These are phyloP conservation scores for Fraxinus sp. DNA, from an alignment of 305 asterid species.

Conservation along the genomic window DNA sequence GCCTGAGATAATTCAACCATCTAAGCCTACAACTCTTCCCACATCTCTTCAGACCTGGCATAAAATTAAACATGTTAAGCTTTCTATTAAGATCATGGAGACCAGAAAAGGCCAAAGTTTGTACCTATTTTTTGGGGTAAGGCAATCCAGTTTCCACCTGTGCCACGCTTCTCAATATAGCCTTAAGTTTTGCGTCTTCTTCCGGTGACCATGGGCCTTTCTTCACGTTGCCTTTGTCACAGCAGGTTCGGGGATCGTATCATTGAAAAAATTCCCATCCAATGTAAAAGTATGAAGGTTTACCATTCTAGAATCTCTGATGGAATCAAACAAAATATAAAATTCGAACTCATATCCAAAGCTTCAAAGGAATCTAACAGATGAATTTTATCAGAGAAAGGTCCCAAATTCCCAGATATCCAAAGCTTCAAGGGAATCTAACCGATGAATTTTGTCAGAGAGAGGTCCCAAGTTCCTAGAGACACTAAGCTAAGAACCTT, in stretches of 20 bases:
- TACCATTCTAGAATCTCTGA: constrained; percentile 61
- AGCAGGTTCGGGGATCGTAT: constrained; percentile 68
- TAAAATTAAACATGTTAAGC: not conserved
- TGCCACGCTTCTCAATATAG: constrained; percentile 61
- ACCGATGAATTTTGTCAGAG: constrained; percentile 71
- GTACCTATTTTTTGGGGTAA: constrained; percentile 67
- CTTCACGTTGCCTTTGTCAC: constrained; percentile 77
- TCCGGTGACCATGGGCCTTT: constrained; percentile 85
- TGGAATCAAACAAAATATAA: constrained; percentile 70
- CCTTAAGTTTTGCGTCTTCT: constrained; percentile 67
- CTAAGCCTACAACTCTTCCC: constrained; percentile 84
- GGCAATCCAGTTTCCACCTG: constrained; percentile 81
- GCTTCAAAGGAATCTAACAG: too few relatives aligned
- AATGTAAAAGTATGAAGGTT: constrained; percentile 59
- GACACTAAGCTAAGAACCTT: constrained; percentile 70
- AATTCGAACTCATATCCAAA: constrained; percentile 83
- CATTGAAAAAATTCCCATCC: constrained; percentile 77
- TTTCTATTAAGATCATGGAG: not conserved
- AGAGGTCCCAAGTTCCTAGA: constrained; percentile 81
- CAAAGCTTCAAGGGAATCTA: constrained; percentile 58
- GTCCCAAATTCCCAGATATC: too few relatives aligned
- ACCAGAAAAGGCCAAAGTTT: not conserved
- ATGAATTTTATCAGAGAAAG: too few relatives aligned
- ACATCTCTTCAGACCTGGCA: constrained; percentile 67
- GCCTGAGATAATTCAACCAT: constrained; percentile 79